Conservation (phyloP, 148 eudicot species). For the Euryodendron excelsum region DNA sequence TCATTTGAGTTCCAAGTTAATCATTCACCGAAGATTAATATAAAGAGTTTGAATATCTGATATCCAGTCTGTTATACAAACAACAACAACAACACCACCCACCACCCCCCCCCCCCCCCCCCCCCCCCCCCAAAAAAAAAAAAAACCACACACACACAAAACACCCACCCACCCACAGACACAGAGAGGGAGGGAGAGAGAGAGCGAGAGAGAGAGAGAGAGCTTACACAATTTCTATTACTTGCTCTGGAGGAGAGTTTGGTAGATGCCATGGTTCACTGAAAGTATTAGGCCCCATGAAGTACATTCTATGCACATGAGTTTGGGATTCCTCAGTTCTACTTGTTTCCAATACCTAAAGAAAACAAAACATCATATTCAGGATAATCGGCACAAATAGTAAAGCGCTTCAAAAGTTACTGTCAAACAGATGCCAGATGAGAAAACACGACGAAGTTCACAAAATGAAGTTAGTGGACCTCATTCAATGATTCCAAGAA, state of each 20-base stretch:
- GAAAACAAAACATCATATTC: conserved; percentile 19
- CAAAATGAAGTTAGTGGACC: conserved; percentile 36
- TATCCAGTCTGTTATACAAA: neutral
- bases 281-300: conserved; percentile 90
- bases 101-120: no score
- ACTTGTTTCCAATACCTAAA: conserved; percentile 86
- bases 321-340: conserved; percentile 83
- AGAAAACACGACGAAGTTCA: neutral
- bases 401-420: neutral
- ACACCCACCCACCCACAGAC: neutral
- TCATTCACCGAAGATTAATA: neutral
- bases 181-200: neutral
- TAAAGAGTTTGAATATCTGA: neutral
- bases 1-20: conserved; percentile 2
- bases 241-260: conserved; percentile 92
- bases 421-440: neutral
- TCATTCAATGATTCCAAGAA: conserved; percentile 95
- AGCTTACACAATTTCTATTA: conserved; percentile 85
- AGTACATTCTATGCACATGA: conserved; percentile 92
- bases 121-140: no score
- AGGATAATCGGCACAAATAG: conserved; percentile 7
- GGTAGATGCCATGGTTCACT: conserved; percentile 98
- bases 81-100: no score
- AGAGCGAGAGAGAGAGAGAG: conserved; percentile 11
- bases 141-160: neutral